Percentiles rank a stretch among this genome's conserved stretches.
phyloP scores from a whole-genome alignment of 2,329 filamentous ascomycete genomes.

The Pezizomycotina sp. region DNA sequence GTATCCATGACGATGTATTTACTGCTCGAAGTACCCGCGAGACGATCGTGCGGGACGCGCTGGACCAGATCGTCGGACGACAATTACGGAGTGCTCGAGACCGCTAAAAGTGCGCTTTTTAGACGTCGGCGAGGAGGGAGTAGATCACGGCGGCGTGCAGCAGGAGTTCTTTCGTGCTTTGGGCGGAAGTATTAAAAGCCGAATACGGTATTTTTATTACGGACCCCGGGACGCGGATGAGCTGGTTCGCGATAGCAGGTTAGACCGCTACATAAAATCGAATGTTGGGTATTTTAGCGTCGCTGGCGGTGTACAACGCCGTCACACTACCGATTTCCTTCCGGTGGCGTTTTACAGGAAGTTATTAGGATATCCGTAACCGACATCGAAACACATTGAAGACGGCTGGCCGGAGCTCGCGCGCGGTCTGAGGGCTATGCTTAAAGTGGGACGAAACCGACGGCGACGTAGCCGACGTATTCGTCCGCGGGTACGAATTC shows the following conservation, averaged over 20 bases:
- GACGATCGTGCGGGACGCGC: slow-evolving; percentile 52
- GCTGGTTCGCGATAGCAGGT: slow-evolving; percentile 72
- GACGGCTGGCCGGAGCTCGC: slow-evolving; percentile 78
- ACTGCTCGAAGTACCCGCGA: slow-evolving; percentile 52
- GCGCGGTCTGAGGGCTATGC: slow-evolving; percentile 53
- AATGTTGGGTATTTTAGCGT: slow-evolving; percentile 71
- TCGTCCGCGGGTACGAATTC: slow-evolving; percentile 74
- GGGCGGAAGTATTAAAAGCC: slow-evolving; percentile 63
- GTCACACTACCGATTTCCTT: slow-evolving; percentile 78
- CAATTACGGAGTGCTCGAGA: slow-evolving; percentile 66
- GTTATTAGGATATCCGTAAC: slow-evolving; percentile 51
- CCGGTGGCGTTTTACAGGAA: slow-evolving; percentile 70
- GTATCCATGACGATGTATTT: slow-evolving; percentile 55
- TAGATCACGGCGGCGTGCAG: slow-evolving; percentile 88
- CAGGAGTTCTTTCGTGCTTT: slow-evolving; percentile 84
- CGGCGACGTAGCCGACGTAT: slow-evolving; percentile 64
- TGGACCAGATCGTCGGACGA: slow-evolving; percentile 79
- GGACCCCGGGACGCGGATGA: slow-evolving; percentile 58
- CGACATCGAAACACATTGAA: slow-evolving; percentile 55
- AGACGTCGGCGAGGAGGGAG: slow-evolving; percentile 65
- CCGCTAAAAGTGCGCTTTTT: slow-evolving; percentile 81
- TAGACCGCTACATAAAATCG: slow-evolving; percentile 75
- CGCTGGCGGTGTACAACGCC: slow-evolving; percentile 82
- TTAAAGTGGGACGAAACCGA: slow-evolving; percentile 61
- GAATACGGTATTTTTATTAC: slow-evolving; percentile 66